Conservation (phyloP, 352 stramenopile genomes). For the Lagenidium giganteum region DNA sequence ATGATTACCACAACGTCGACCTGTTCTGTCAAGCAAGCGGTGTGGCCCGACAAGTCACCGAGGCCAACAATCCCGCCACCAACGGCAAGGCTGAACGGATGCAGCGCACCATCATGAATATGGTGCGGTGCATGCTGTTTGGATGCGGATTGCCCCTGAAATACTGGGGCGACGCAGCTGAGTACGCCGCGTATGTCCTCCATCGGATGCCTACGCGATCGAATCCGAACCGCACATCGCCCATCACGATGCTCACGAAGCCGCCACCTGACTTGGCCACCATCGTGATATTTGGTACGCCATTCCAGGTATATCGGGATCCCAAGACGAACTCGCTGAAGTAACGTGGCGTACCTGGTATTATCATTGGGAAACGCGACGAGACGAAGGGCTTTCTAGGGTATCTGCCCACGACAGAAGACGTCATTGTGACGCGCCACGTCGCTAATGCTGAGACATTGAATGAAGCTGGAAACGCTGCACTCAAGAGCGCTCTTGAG, state of each 20-base stretch:
- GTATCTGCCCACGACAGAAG: neutral
- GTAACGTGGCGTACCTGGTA: neutral
- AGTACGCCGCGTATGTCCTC: slow-evolving; percentile 10
- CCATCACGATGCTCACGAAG: slow-evolving; percentile 2
- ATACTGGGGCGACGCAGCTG: slow-evolving; percentile 7
- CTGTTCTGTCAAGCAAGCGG: slow-evolving; percentile 1
- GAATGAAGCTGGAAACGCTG: neutral
- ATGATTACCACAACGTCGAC: slow-evolving; percentile 3
- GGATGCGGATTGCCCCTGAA: slow-evolving; percentile 2
- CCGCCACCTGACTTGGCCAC: neutral
- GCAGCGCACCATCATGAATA: slow-evolving; percentile 5
- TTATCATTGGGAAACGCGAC: slow-evolving; percentile 7
- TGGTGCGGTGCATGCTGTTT: slow-evolving; percentile 11
- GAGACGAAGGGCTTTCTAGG: slow-evolving; percentile 3
- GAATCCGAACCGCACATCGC: slow-evolving; percentile 4
- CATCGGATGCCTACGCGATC: slow-evolving; percentile 6
- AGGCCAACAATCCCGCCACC: neutral
- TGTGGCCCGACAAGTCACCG: neutral
- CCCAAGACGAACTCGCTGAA: slow-evolving; percentile 4
- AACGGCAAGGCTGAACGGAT: slow-evolving; percentile 6
- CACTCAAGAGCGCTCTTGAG: neutral
- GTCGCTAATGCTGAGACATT: slow-evolving; percentile 9
- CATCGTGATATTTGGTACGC: slow-evolving; percentile 7
- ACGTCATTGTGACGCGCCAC: slow-evolving; percentile 3
- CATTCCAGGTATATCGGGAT: slow-evolving; percentile 2